phyloP scores from a whole-genome alignment of 768 basidiomycete species.

The Mycena latifolia region DNA sequence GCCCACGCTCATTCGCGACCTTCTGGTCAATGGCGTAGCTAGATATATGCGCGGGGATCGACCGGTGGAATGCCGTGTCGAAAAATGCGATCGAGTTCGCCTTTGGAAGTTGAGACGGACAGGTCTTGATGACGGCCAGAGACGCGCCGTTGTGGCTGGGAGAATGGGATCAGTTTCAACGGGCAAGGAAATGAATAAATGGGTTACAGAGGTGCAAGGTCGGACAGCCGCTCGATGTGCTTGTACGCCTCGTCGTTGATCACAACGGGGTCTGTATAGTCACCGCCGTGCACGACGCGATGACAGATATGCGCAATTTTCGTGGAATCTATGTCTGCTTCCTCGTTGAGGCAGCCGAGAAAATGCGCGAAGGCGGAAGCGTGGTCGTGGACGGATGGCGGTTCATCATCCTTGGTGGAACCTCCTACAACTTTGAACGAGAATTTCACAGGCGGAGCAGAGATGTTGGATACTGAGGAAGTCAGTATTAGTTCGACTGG shows the following conservation, averaged over 20 bases:
- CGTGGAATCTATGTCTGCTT: conserved; percentile 55
- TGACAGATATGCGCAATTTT: conserved; percentile 74
- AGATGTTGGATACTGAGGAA: conserved; percentile 69
- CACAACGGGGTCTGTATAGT: conserved; percentile 75
- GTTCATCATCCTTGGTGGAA: conserved; percentile 52
- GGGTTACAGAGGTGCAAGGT: conserved; percentile 80
- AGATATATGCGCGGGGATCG: conserved; percentile 81
- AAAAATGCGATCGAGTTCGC: conserved; percentile 87
- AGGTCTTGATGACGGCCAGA: conserved; percentile 67
- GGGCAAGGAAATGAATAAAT: neutral
- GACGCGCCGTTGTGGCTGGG: conserved; percentile 71
- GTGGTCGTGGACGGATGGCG: conserved; percentile 64
- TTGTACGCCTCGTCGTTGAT: conserved; percentile 78
- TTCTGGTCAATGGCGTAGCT: conserved; percentile 82
- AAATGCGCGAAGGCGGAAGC: conserved; percentile 73
- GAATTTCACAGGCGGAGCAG: conserved; percentile 65
- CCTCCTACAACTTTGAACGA: conserved; percentile 53
- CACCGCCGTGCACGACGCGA: conserved; percentile 90
- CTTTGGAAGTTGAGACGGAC: conserved; percentile 71
- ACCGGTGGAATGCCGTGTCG: conserved; percentile 87
- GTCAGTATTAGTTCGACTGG: conserved; percentile 60
- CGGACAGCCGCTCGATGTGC: conserved; percentile 80
- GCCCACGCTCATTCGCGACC: conserved; percentile 70
- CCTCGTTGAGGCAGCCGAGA: conserved; percentile 58
- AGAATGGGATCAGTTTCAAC: neutral